A percentile compares a stretch with the other conserved stretches of the same genome.
phyloP scores from a whole-genome alignment of 202 grass and related monocot species.

The Tripidium arundinaceum region DNA sequence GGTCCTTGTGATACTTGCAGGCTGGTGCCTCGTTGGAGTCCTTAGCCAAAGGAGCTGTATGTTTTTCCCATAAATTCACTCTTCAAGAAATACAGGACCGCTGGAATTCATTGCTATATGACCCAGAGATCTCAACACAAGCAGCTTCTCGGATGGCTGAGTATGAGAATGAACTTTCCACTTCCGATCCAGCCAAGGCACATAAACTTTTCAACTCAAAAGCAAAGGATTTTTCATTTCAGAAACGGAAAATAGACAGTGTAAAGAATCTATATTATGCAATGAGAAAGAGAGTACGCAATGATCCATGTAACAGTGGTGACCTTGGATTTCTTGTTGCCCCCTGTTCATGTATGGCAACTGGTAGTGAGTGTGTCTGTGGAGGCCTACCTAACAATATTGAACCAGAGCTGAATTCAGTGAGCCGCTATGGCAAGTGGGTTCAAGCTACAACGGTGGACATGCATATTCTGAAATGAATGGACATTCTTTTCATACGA shows the following conservation, averaged over 20 bases:
- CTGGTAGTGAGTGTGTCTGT: conserved; percentile 36
- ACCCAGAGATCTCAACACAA: conserved; percentile 55
- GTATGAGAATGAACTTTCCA: conserved; percentile 55
- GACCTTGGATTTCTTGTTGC: conserved; percentile 54
- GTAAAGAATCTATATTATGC: conserved; percentile 75
- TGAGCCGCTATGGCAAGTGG: conserved; percentile 38
- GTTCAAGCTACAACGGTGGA: conserved; percentile 31
- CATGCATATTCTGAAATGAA: conserved; percentile 47
- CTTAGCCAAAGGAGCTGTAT: conserved; percentile 87
- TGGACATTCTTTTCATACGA: conserved; percentile 43
- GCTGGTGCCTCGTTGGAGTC: conserved; percentile 93
- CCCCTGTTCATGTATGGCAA: conserved; percentile 33
- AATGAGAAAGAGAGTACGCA: conserved; percentile 59
- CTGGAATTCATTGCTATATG: conserved; percentile 79
- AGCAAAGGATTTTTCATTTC: conserved; percentile 52
- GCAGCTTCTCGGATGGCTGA: conserved; percentile 68
- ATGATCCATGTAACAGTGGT: conserved; percentile 31
- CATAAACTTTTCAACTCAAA: conserved; percentile 57
- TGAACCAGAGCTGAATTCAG: conserved; percentile 28
- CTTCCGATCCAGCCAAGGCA: conserved; percentile 51
- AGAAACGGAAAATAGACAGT: conserved; percentile 70
- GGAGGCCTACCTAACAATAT: conserved; percentile 39
- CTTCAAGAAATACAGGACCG: conserved; percentile 87
- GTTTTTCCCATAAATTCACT: conserved; percentile 73
- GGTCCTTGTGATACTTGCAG: conserved; percentile 38